Conservation (phyloP, 768 basidiomycete genomes). For the Leccinum longicurvipes region DNA sequence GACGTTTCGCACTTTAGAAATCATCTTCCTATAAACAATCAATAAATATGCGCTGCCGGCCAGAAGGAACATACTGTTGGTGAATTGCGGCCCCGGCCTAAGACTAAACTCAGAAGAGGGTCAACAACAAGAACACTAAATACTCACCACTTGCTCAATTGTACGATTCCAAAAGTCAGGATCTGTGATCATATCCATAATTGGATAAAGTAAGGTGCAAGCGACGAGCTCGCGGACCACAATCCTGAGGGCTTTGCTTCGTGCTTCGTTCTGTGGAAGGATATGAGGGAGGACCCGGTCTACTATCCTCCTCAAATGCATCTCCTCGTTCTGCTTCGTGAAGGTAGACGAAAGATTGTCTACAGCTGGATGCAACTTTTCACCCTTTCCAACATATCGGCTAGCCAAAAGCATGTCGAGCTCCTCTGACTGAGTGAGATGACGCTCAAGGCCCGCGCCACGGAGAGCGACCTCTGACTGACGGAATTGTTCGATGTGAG, state of each 20-base stretch:
- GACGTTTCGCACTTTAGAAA: conserved; percentile 82
- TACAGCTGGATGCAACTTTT: conserved; percentile 79
- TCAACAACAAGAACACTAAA: background rate
- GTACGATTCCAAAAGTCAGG: conserved; percentile 96
- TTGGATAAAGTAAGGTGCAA: conserved; percentile 78
- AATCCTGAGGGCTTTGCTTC: conserved; percentile 66
- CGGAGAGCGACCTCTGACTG: conserved; percentile 85
- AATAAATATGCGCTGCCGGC: conserved; percentile 8
- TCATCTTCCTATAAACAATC: conserved; percentile 57
- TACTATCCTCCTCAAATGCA: conserved; percentile 70
- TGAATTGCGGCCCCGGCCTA: conserved; percentile 69
- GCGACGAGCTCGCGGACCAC: conserved; percentile 80
- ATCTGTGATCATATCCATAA: conserved; percentile 91
- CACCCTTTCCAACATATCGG: conserved; percentile 64
- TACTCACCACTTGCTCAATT: conserved; percentile 86
- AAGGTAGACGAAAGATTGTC: conserved; percentile 86
- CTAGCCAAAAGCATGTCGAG: conserved; percentile 83
- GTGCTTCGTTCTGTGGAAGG: conserved; percentile 71
- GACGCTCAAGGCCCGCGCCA: conserved; percentile 77
- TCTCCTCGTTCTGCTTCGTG: conserved; percentile 86
- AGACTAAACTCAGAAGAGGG: conserved; percentile 6
- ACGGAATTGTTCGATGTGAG: conserved; percentile 86
- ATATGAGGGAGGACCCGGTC: conserved; percentile 69
- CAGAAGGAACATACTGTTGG: conserved; percentile 47
- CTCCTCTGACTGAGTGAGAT: conserved; percentile 85